Evolutionary conservation across 768 basidiomycete genomes (phyloP), one percentile per base, ranked within the genome.

Genomic region (Serendipita sp.): DNA sequence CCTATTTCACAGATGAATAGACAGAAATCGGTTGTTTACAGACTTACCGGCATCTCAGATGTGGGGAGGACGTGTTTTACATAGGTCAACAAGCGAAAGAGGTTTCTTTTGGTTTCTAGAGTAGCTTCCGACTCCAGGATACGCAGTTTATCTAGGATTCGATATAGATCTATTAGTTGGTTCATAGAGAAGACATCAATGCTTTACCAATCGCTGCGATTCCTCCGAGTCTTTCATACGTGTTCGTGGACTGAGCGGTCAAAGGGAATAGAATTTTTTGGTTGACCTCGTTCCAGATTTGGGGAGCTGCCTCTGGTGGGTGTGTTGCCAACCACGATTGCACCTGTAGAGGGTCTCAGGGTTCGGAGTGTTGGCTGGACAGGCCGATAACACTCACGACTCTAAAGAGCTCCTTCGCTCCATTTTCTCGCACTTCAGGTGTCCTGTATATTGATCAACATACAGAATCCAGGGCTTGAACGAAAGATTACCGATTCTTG

Each of bases 31-130:
- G 7, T 32, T 32, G n/a, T 53, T 16, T 53, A 53, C n/a, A n/a
- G 2, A 28, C 56, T 16, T 38, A 60, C 56, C n/a, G 56, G 56
- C 28, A 60, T 34, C 32, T 97, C 95, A 63, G 85, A 81, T 71
- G 90, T 90, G 3, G 92, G 92, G 18, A 96, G 80, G n/a, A 95
- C 81, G 46, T 89, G 84, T 72, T 92, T 91, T 74, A 96, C 86
- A 75, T 96, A 94, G 75, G 91, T 90, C 77, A 87, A 91, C 73
- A 94, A 86, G 62, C 89, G 83, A 74, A 88, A 92, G 45, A 89
- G 82, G 68, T 88, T 85, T 45, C 65, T 37, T 30, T 84, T 78
- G 70, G 86, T 88, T 72, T 91, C 88, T 60, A 89, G 83, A 7
- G 83, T 84, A 73, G 89, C 89, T 74, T 90, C 89, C 38, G 82